Percentiles rank a stretch among this genome's conserved stretches.
These are phyloP conservation scores for Furcasterigmium furcatum DNA, from an alignment of 2,329 filamentous ascomycete species.

Conservation along the genomic window DNA sequence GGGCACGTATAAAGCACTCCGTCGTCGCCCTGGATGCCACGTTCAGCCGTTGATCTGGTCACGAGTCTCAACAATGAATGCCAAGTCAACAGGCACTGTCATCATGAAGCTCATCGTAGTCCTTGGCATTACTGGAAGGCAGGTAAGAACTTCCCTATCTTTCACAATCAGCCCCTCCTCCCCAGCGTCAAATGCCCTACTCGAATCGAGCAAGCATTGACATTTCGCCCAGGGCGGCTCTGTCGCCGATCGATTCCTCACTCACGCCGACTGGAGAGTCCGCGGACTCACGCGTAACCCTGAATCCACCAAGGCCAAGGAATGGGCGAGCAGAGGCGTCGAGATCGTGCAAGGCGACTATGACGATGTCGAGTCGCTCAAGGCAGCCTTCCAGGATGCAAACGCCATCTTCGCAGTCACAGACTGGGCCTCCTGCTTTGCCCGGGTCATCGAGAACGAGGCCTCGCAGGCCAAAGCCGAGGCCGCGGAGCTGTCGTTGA, in stretches of 20 bases:
- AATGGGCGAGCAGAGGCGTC: slow-evolving; percentile 22
- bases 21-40: no score
- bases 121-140: no score
- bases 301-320: slow-evolving; percentile 25
- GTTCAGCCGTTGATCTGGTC: no score
- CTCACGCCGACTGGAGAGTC: slow-evolving; percentile 10
- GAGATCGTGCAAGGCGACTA: slow-evolving; percentile 31
- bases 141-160: no score
- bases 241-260: slow-evolving; percentile 11
- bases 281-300: slow-evolving; percentile 37
- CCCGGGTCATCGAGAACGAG: slow-evolving; percentile 3
- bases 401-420: slow-evolving; percentile 33
- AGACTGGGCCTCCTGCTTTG: slow-evolving; percentile 16
- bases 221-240: slow-evolving; percentile 10
- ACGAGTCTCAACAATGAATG: no score
- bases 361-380: slow-evolving; percentile 24
- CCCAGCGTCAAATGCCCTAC: no score
- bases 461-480: slow-evolving; percentile 3
- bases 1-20: no score
- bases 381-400: slow-evolving; percentile 29
- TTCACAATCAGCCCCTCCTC: no score
- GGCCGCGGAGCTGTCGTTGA: slow-evolving; percentile 4
- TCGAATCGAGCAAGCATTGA: no score
- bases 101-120: no score
- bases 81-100: no score